Base-by-base conservation (phyloP, 164 flowering plant genomes). In the Brasenia schreberi region DNA sequence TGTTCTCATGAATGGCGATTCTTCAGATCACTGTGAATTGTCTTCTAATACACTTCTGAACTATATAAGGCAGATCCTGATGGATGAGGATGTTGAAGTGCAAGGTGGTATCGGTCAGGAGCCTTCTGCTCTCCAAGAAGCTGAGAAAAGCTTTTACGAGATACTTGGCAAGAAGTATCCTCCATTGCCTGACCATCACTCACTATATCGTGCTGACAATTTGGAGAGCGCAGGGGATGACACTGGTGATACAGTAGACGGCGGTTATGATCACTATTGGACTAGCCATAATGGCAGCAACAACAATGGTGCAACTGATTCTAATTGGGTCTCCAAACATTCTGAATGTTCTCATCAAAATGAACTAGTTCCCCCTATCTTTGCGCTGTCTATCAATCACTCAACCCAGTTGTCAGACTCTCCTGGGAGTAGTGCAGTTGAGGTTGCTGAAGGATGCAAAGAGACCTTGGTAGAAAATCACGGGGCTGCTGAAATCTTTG, bases 11-110 rank as follows among this genome's bases (percentile, higher is more conserved):
- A 88, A 79, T 65, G 87, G 81, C 2, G 86, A 83, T 43, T 74
- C 73, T 4, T 68, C 72, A 0, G 95, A 88, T 45, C 95, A 88
- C 52, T 84, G 80, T 68, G 96, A 92, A 43, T 45, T 39, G 73
- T 85, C 87, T 63, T 88, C 94, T 7, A 94, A 90, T 77, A 76
- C 75, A 4, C 80, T 87, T 58, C 79, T 90, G 73, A 75, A 76
- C 7, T 90, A 82, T 76, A 89, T 93, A 65, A 86, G 70, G 70
- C 80, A 84, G 80, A 85, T 90, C 71, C 92, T 93, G 33, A 87
- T 90, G 97, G 96, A 93, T 69, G 98, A 93, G 75, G 95, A 90
- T 65, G 82, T 87, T 79, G 98, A 86, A 59, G 97, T 86, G 18
- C 81, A 86, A 77, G 73, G 77, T 11, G 83, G 83, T 64, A 82